Base-by-base conservation (phyloP, 148 eudicot genomes). In the Fagopyrum homotropicum region DNA sequence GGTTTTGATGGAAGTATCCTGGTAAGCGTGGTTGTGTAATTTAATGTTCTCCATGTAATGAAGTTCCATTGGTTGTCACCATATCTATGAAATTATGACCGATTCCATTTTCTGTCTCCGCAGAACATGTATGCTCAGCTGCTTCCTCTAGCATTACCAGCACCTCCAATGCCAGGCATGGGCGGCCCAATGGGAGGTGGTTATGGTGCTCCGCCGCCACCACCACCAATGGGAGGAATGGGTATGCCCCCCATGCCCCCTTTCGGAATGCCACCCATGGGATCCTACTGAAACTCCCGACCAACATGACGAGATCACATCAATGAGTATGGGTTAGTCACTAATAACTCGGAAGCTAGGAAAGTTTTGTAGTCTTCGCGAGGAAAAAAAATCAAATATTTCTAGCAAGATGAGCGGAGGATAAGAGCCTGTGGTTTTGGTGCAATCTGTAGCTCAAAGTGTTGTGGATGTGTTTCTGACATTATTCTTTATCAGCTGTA, bases 181-280 rank as follows among this genome's bases (percentile, higher is more conserved):
- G 49, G 54, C 14, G 73, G 73, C 40, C 52, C 11, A 7, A 87
- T 87, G 88, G 87, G 89, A 64, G 91, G 91, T 7, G 95, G 93
- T 26, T 87, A 7, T 79, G 90, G 74, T 22, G 88, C 85, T 17
- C 83, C 82, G 4, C 85, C 89, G 10, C 90, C 74, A 9, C 74
- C 74, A 72, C 74, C 29, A 4, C 55, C 87, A 0, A 93, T 93
- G 98, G 89, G 89, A 19, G 87, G 90, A 66, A 88, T 89, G 92
- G 94, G 97, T 73, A 94, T 94, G 98, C 98, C 98, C 56, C 97
- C 98, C 44, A 92, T 95, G 97, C 96, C 97, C 43, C 87, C 93
- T 55, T 93, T 75, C 71, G 98, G 98, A 73, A 93, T 93, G 98
- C 98, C 98, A 11, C 88, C 92, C 7, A 91, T 93, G 98, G 97